A percentile compares a stretch with the other conserved stretches of the same genome.
phyloP scores from a whole-genome alignment of 257 asterid genomes.

The Solanum peruvianum region DNA sequence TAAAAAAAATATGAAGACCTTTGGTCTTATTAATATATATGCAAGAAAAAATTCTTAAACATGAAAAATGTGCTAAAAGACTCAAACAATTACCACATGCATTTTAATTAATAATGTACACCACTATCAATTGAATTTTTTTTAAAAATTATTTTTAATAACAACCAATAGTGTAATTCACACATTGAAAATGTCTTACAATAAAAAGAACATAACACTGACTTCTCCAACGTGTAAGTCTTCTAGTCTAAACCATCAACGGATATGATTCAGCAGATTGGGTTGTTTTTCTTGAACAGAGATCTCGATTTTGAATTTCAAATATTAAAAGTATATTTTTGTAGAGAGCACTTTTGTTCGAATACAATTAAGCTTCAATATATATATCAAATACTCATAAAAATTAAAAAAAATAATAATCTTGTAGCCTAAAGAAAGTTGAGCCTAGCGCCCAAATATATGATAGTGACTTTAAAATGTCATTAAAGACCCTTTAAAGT shows the following conservation, averaged over 20 bases:
- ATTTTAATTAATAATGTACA: not conserved
- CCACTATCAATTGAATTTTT: not conserved
- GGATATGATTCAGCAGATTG: accelerated
- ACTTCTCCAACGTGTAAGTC: not conserved
- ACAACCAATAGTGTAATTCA: not conserved
- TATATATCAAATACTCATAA: too few relatives aligned
- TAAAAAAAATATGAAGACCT: too few relatives aligned
- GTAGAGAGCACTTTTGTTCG: too few relatives aligned
- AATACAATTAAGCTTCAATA: too few relatives aligned
- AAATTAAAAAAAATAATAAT: too few relatives aligned
- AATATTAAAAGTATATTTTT: too few relatives aligned
- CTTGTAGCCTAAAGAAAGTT: not conserved
- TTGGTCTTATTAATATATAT: too few relatives aligned
- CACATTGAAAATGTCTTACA: not conserved
- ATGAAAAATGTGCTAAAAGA: not conserved
- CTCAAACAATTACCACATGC: not conserved
- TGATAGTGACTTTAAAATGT: too few relatives aligned
- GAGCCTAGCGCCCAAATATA: too few relatives aligned
- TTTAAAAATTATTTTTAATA: not conserved
- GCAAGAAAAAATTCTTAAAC: not conserved
- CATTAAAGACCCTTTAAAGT: not conserved
- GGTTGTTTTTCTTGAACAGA: too few relatives aligned
- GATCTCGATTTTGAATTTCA: accelerated
- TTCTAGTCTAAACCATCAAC: too few relatives aligned
- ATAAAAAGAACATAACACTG: not conserved